Evolutionary conservation across 164 flowering plant species (phyloP).

Genomic region (Kingdonia uniflora): DNA sequence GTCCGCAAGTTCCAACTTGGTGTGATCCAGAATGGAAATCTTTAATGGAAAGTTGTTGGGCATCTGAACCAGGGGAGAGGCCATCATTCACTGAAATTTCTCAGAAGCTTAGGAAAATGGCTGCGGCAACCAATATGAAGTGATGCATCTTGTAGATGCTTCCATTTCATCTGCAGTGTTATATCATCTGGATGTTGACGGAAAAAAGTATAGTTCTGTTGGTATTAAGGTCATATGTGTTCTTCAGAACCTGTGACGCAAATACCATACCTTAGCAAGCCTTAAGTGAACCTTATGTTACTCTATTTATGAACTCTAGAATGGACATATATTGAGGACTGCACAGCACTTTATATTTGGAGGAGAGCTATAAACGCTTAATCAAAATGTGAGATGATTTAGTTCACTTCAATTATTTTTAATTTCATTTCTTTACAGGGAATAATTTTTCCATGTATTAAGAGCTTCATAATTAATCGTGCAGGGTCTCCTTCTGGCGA

Average conservation of each 20-base stretch:
- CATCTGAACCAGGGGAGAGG: conserved; percentile 70
- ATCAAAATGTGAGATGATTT: conserved; percentile 29
- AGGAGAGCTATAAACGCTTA: conserved; percentile 18
- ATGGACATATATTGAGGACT: conserved; percentile 4
- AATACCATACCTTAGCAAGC: conserved; percentile 10
- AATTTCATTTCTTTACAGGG: neutral
- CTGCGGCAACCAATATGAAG: conserved; percentile 81
- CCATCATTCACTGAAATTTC: conserved; percentile 89
- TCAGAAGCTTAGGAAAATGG: conserved; percentile 82
- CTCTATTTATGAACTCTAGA: conserved; percentile 11
- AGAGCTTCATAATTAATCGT: conserved; percentile 2
- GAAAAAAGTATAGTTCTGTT: conserved; percentile 15
- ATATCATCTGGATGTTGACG: conserved; percentile 9
- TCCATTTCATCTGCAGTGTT: conserved; percentile 13
- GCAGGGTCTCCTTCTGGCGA: conserved; percentile 21
- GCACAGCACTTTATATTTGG: conserved; percentile 1
- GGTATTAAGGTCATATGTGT: conserved; percentile 7
- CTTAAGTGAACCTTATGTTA: conserved; percentile 13
- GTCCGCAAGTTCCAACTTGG: conserved; percentile 89
- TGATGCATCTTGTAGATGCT: conserved; percentile 22
- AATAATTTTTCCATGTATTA: neutral
- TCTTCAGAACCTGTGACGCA: too few species aligned
- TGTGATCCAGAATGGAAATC: conserved; percentile 99
- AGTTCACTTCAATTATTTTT: neutral
- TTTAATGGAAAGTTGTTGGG: conserved; percentile 94